Conservation (phyloP, 108 stramenopile genomes). For the Stephanodiscus minutulus region DNA sequence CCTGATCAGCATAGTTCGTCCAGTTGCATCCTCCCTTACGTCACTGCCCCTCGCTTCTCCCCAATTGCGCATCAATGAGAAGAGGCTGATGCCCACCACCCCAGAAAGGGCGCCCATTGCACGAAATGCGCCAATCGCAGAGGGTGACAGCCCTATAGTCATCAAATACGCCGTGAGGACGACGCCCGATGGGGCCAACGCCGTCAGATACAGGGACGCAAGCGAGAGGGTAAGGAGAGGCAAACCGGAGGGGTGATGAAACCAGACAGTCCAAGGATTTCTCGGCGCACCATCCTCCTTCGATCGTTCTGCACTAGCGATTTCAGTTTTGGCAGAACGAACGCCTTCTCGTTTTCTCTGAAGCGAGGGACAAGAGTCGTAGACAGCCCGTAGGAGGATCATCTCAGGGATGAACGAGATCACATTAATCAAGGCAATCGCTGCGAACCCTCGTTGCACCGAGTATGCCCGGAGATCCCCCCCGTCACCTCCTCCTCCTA, state of each 20-base stretch:
- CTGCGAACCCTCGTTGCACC: slow-evolving; percentile 26
- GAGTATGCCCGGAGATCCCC: background rate
- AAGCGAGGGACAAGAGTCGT: slow-evolving; percentile 23
- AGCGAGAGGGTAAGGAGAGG: slow-evolving; percentile 32
- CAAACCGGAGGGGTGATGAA: slow-evolving; percentile 33
- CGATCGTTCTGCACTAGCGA: background rate
- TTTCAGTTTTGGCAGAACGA: too few species aligned
- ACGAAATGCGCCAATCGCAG: slow-evolving; percentile 28
- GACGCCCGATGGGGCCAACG: slow-evolving; percentile 35
- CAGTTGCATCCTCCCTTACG: background rate
- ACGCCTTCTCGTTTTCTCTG: background rate
- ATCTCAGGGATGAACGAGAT: slow-evolving; percentile 33
- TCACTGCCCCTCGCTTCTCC: background rate
- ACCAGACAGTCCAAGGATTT: slow-evolving; percentile 28
- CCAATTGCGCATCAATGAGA: slow-evolving; percentile 18
- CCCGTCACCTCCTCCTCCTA: background rate
- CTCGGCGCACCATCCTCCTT: background rate
- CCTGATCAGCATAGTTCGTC: background rate
- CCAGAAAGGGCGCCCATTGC: slow-evolving; percentile 33
- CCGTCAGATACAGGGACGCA: slow-evolving; percentile 32
- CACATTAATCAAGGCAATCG: slow-evolving; percentile 26
- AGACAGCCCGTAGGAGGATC: slow-evolving; percentile 17
- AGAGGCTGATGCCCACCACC: slow-evolving; percentile 26
- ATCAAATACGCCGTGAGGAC: slow-evolving; percentile 44
- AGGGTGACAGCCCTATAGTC: slow-evolving; percentile 22